Evolutionary conservation across 2,329 filamentous ascomycete species (phyloP), one percentile per base, ranked within the genome.

Genomic region (Stagonosporopsis cucurbitacearum): DNA sequence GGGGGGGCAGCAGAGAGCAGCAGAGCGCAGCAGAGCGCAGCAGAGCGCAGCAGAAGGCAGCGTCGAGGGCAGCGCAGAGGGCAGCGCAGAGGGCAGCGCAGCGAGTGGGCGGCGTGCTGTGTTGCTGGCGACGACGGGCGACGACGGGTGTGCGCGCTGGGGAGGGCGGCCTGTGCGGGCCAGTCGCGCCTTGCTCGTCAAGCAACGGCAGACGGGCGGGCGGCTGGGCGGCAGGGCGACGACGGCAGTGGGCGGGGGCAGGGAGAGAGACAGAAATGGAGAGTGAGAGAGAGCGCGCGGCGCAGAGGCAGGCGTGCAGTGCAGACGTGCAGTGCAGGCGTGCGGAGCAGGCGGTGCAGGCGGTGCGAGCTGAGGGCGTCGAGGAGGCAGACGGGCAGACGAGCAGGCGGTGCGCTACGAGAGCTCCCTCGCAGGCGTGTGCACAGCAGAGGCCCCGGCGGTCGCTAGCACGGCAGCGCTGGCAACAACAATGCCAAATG

Each of bases 121-220:
- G 53, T 36, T 36, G 46, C 22, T 36, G 46, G 25, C 28, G 36
- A 41, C 40, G 36, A 19, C 32, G 50, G 41, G 53, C n/a, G n/a
- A n/a, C n/a, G n/a, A n/a, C n/a, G n/a, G n/a, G n/a, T n/a, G n/a
- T 56, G 53, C 53, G 49, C 45, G 56, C 44, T 36, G 54, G 58
- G 42, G 49, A 41, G 42, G 28, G 51, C 42, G 53, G 52, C 52
- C 52, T 46, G 53, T 56, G 53, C 53, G 28, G 46, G 46, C 46
- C 39, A 42, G 49, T 40, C 22, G 52, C 52, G 46, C 52, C 52
- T 50, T 54, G 52, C 28, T 54, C 52, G 52, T 54, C 52, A 54
- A 50, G 40, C 40, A 47, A 32, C 37, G n/a, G 32, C 32, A n/a
- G 32, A 17, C 32, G 32, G 9, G 4, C 4, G 13, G 30, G 13